Evolutionary conservation across 83 land plant genomes (phyloP).

Genomic region (Picea abies): DNA sequence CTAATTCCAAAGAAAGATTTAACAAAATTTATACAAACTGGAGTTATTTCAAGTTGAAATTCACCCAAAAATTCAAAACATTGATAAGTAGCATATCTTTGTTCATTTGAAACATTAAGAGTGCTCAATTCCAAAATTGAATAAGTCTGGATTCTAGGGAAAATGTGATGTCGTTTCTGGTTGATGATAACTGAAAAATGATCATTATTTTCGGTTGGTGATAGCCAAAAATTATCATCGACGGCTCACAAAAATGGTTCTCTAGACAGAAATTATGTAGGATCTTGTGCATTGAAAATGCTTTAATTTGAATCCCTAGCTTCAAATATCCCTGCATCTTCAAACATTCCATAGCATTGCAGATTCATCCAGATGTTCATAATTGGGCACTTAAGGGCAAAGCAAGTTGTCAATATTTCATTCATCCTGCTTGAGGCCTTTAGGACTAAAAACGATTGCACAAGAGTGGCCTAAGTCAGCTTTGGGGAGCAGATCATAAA

Average conservation of each 20-base stretch:
- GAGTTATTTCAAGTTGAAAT: too few relatives aligned
- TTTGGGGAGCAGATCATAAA: too few relatives aligned
- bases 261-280: neutral
- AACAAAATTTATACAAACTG: neutral
- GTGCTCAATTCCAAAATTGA: too few relatives aligned
- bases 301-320: neutral
- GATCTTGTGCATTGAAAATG: neutral
- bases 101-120: conserved; percentile 1
- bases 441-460: too few relatives aligned
- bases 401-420: neutral
- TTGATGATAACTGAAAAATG: neutral
- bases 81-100: neutral
- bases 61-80: neutral
- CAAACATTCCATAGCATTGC: neutral
- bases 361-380: neutral
- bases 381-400: neutral
- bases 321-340: neutral
- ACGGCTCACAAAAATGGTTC: neutral
- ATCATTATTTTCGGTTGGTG: too few relatives aligned
- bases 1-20: neutral
- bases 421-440: too few relatives aligned
- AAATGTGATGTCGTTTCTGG: neutral
- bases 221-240: too few relatives aligned
- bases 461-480: too few relatives aligned
- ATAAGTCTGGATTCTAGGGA: neutral